Evolutionary conservation across 1,284 basidiomycete genomes (phyloP).

Genomic region (Leccinum proximum): DNA sequence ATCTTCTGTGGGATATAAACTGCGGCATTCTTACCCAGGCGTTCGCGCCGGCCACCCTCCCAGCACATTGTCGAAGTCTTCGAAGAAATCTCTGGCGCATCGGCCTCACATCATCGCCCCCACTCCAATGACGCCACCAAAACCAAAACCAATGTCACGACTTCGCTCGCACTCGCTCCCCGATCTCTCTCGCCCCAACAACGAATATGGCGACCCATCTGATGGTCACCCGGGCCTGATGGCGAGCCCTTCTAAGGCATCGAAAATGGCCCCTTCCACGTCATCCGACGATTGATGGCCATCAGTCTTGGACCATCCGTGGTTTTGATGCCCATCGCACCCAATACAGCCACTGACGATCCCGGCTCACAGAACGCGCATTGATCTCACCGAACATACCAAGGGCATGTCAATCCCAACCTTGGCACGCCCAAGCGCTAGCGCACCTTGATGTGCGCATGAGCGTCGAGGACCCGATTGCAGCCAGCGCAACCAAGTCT

Average conservation of each 20-base stretch:
- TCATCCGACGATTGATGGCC: constrained; percentile 19
- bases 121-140: not conserved
- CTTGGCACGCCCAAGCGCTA: not conserved
- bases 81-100: not conserved
- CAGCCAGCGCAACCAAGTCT: not conserved
- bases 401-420: not conserved
- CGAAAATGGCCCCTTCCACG: constrained; percentile 56
- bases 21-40: constrained; percentile 13
- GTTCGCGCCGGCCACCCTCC: constrained; percentile 33
- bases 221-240: constrained; percentile 24
- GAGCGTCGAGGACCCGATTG: not conserved
- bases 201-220: no score
- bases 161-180: not conserved
- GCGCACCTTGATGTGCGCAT: no score
- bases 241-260: constrained; percentile 41
- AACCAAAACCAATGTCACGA: not conserved
- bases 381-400: no score
- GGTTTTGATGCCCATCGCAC: not conserved
- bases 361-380: no score
- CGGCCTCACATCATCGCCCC: not conserved
- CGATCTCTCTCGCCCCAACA: not conserved
- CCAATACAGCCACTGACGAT: not conserved
- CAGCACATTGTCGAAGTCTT: not conserved
- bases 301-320: not conserved
- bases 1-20: not conserved